Evolutionary conservation across 306 rosid species (phyloP).

Genomic region (Sechiopsis laciniata): DNA sequence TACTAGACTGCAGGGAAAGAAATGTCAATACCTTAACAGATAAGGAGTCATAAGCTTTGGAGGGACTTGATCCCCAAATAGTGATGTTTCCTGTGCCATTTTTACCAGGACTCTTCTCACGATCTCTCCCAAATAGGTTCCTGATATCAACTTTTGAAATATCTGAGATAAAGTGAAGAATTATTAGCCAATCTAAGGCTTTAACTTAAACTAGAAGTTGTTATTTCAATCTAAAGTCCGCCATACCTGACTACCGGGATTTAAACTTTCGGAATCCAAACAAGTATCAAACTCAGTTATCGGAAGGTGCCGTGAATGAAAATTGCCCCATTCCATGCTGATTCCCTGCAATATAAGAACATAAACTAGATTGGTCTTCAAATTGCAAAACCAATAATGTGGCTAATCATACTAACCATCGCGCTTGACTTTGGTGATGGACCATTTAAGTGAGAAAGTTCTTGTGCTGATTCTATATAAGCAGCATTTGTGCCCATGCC

Average conservation of each 20-base stretch:
- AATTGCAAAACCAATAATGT: background rate
- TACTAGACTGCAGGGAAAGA: background rate
- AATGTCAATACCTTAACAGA: conserved; percentile 37
- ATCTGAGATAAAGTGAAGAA: conserved; percentile 27
- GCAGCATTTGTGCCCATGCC: conserved; percentile 66
- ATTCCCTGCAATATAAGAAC: conserved; percentile 43
- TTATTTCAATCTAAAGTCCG: background rate
- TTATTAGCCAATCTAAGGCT: background rate
- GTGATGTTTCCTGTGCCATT: conserved; percentile 53
- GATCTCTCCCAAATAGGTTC: conserved; percentile 57
- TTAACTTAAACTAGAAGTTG: background rate
- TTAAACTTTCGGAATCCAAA: conserved; percentile 54
- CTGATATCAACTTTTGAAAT: conserved; percentile 56
- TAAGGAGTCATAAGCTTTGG: conserved; percentile 48
- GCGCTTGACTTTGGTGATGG: conserved; percentile 41
- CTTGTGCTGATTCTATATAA: conserved; percentile 43
- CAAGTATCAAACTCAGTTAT: conserved; percentile 42
- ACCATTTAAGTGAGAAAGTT: conserved; percentile 30
- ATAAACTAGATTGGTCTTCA: background rate
- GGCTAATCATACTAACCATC: conserved; percentile 36
- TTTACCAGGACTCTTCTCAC: conserved; percentile 53
- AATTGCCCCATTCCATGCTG: conserved; percentile 60
- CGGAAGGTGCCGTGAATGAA: conserved; percentile 51
- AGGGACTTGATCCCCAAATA: conserved; percentile 48
- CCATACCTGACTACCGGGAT: conserved; percentile 47